Conservation (phyloP, 352 stramenopile species). For the Pythium phragmiticola region DNA sequence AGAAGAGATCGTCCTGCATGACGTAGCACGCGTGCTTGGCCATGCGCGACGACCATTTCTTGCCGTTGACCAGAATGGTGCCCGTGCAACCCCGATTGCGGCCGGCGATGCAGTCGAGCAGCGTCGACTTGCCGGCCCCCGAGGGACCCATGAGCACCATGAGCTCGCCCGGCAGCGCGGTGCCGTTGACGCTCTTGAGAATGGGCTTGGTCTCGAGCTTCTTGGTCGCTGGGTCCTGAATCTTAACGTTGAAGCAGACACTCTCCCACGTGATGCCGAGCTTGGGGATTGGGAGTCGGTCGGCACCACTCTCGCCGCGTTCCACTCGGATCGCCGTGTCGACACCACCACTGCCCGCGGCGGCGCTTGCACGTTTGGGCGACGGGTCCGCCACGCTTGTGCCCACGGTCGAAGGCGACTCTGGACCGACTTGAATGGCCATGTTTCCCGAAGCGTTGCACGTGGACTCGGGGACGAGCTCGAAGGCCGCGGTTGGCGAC, state of each 20-base stretch:
- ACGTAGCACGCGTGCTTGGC: constrained; percentile 70
- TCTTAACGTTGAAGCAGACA: constrained; percentile 32
- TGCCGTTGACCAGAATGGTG: constrained; percentile 37
- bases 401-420: constrained; percentile 16
- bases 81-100: constrained; percentile 35
- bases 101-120: constrained; percentile 53
- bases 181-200: constrained; percentile 44
- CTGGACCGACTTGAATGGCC: constrained; percentile 11
- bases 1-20: constrained; percentile 90
- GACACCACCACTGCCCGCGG: too few relatives aligned
- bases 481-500: constrained; percentile 18
- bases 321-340: constrained; percentile 20
- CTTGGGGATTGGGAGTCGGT: constrained; percentile 30
- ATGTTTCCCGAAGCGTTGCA: constrained; percentile 10
- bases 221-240: constrained; percentile 28
- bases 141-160: constrained; percentile 65
- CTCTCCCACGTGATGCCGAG: constrained; percentile 28
- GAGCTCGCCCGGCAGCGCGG: constrained; percentile 36
- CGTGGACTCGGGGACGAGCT: constrained; percentile 22
- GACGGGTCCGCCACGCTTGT: constrained; percentile 11
- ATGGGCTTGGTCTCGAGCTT: constrained; percentile 38
- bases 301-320: constrained; percentile 1
- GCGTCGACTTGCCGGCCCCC: constrained; percentile 50
- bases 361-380: neutral
- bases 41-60: constrained; percentile 35